These are phyloP conservation scores for Psilocybe cubensis DNA, from an alignment of 768 basidiomycete genomes.

Conservation along the genomic window DNA sequence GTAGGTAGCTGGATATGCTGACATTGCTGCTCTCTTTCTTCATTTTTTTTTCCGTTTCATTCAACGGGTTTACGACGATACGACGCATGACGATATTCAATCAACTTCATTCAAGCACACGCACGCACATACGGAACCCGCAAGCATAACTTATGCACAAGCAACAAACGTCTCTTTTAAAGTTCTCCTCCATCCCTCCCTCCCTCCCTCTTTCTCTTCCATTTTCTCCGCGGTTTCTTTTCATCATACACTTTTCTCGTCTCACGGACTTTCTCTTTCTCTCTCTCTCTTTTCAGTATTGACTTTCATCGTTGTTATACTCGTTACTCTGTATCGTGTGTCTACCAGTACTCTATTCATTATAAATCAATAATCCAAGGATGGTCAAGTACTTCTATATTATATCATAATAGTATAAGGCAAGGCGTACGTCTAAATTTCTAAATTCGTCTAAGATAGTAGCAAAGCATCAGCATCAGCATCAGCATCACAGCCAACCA, in stretches of 20 bases:
- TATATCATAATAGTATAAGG: too few species aligned
- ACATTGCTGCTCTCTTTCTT: background rate
- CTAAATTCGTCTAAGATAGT: too few species aligned
- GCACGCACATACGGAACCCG: background rate
- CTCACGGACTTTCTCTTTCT: background rate
- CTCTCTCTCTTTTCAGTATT: background rate
- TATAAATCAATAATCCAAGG: background rate
- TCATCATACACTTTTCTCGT: background rate
- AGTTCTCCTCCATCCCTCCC: background rate
- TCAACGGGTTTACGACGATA: conserved; percentile 1
- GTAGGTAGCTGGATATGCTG: too few species aligned
- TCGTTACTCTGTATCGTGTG: background rate
- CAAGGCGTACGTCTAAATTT: too few species aligned
- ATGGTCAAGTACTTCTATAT: background rate
- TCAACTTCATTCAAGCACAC: background rate
- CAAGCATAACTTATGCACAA: conserved; percentile 10
- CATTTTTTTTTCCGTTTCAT: background rate
- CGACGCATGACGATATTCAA: background rate
- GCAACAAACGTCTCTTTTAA: background rate
- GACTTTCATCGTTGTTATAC: background rate
- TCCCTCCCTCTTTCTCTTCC: background rate
- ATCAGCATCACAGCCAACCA: too few species aligned
- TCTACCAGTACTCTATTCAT: background rate
- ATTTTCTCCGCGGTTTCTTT: too few species aligned
- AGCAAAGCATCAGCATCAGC: too few species aligned